Percentiles rank a stretch among this genome's conserved stretches.
phyloP scores from a whole-genome alignment of 2,329 filamentous ascomycete genomes.

The Fusarium pininemorale region DNA sequence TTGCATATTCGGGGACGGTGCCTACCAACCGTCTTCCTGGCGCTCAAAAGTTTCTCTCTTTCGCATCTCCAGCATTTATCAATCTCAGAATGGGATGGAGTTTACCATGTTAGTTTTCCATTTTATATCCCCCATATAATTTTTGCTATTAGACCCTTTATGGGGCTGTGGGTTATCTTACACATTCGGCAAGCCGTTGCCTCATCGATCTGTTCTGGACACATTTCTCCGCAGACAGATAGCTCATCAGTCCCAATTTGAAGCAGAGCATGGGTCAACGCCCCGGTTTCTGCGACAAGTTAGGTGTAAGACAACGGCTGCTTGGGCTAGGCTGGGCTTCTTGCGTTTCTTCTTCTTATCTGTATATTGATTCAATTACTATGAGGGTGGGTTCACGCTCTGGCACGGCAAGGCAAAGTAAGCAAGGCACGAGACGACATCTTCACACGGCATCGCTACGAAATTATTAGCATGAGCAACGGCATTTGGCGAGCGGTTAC shows the following conservation, averaged over 20 bases:
- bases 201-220: not conserved
- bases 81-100: conserved; percentile 27
- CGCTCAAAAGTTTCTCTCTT: conserved; percentile 39
- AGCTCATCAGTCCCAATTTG: conserved; percentile 6
- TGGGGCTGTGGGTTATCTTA: not conserved
- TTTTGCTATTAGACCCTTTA: conserved; percentile 2
- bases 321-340: not conserved
- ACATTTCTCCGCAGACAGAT: conserved; percentile 1
- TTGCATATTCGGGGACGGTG: conserved; percentile 20
- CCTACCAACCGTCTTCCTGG: conserved; percentile 22
- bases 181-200: not conserved
- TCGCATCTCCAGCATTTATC: conserved; percentile 33
- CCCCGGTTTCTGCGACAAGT: conserved; percentile 1
- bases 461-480: conserved; percentile 20
- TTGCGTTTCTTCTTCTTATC: conserved; percentile 7
- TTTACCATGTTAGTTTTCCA: conserved; percentile 11
- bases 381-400: not conserved
- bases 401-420: conserved; percentile 9
- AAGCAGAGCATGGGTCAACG: conserved; percentile 6
- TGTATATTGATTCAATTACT: conserved; percentile 21
- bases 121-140: not conserved
- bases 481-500: conserved; percentile 31
- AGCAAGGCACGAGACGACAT: conserved; percentile 13
- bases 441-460: conserved; percentile 16
- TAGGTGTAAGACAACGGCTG: conserved; percentile 1